Evolutionary conservation across 2,329 filamentous ascomycete genomes (phyloP).

Genomic region (Aspergillus persii): DNA sequence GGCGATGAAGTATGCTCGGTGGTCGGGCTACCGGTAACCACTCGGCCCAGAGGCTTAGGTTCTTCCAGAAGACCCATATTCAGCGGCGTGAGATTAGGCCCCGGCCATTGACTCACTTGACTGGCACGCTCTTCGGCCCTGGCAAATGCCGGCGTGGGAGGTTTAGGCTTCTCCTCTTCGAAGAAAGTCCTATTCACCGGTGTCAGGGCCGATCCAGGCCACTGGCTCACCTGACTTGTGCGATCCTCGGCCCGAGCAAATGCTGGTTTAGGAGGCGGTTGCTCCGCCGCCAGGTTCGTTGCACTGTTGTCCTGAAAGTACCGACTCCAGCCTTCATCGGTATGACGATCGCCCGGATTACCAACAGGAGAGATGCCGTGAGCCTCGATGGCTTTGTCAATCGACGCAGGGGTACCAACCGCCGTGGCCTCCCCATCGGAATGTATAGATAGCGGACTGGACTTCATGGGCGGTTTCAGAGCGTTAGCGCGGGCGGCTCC

Average conservation of each 20-base stretch:
- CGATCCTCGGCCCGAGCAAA: slow-evolving; percentile 34
- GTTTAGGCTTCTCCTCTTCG: slow-evolving; percentile 18
- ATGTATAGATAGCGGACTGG: slow-evolving; percentile 30
- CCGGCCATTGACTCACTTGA: slow-evolving; percentile 42
- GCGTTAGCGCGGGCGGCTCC: slow-evolving; percentile 20
- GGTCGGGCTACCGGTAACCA: slow-evolving; percentile 44
- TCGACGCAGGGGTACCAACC: slow-evolving; percentile 17
- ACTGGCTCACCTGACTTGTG: slow-evolving; percentile 38
- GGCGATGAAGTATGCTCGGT: slow-evolving; percentile 34
- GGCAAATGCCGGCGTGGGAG: slow-evolving; percentile 20
- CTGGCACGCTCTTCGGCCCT: slow-evolving; percentile 39
- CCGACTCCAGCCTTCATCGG: slow-evolving; percentile 49
- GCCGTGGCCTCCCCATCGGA: slow-evolving; percentile 25
- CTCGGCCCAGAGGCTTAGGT: slow-evolving; percentile 39
- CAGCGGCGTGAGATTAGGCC: slow-evolving; percentile 33
- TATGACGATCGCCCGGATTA: slow-evolving; percentile 42
- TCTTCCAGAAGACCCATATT: slow-evolving; percentile 38
- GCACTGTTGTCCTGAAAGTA: slow-evolving; percentile 45
- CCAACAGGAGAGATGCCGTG: slow-evolving; percentile 28
- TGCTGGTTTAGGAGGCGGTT: neutral
- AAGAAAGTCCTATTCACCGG: neutral
- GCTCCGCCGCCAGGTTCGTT: slow-evolving; percentile 18
- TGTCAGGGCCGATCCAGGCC: slow-evolving; percentile 37
- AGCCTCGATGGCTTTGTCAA: slow-evolving; percentile 21
- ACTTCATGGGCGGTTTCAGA: slow-evolving; percentile 19